These are phyloP conservation scores for Tolypocladium tropicale DNA, from an alignment of 2,329 filamentous ascomycete species.

Conservation along the genomic window DNA sequence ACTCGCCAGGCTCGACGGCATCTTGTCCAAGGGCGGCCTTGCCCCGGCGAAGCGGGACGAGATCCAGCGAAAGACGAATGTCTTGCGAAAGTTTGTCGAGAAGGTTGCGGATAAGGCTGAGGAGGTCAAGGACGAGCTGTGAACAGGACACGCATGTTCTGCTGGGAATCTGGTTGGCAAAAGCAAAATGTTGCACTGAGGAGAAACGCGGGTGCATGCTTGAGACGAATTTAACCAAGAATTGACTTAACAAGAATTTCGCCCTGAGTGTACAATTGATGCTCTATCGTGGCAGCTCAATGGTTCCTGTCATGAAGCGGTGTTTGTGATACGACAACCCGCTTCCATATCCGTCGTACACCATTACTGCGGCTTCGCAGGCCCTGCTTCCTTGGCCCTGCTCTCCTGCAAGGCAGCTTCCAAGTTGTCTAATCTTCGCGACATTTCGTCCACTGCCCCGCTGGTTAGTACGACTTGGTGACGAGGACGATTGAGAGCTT, in stretches of 20 bases:
- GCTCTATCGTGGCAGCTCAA: background rate
- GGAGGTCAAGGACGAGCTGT: slow-evolving; percentile 28
- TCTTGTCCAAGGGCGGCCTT: slow-evolving; percentile 79
- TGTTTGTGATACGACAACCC: background rate
- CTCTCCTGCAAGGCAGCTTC: slow-evolving; percentile 60
- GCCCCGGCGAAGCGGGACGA: slow-evolving; percentile 83
- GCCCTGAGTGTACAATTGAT: background rate
- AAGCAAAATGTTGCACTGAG: background rate
- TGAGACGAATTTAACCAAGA: too few relatives aligned
- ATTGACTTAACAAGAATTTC: too few relatives aligned
- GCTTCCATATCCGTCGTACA: background rate
- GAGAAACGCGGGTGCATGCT: background rate
- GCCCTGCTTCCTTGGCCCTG: slow-evolving; percentile 31
- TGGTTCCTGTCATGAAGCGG: background rate
- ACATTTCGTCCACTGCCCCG: slow-evolving; percentile 86
- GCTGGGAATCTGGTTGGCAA: background rate
- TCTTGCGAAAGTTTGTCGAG: slow-evolving; percentile 66
- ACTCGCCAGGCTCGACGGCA: slow-evolving; percentile 64
- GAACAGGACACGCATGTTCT: slow-evolving; percentile 9
- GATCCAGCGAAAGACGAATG: slow-evolving; percentile 76
- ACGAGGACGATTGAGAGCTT: too few relatives aligned
- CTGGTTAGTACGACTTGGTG: slow-evolving; percentile 5
- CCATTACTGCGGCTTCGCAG: slow-evolving; percentile 21
- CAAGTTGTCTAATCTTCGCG: slow-evolving; percentile 70
- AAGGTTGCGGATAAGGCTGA: slow-evolving; percentile 41